Percentiles rank a stretch among this genome's conserved stretches.
phyloP scores from a whole-genome alignment of 345 rosid genomes.

The Hirschfeldia incana region DNA sequence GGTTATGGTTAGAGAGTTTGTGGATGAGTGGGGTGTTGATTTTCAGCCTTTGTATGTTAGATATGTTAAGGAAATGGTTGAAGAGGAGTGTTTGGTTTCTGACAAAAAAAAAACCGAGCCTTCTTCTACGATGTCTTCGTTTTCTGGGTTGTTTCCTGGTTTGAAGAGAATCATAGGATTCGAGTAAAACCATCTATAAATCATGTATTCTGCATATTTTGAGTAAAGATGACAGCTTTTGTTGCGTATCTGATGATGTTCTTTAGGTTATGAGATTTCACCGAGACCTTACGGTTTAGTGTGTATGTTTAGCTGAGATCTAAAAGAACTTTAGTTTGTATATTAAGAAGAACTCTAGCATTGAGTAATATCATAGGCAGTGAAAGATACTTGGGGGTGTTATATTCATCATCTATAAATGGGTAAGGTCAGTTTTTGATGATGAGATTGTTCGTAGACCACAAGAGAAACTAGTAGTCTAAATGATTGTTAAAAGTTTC shows the following conservation, averaged over 20 bases:
- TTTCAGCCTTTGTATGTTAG: constrained; percentile 72
- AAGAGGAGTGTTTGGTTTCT: constrained; percentile 55
- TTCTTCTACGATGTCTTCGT: constrained; percentile 25
- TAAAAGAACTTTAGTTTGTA: background rate
- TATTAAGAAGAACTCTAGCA: background rate
- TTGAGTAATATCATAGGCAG: background rate
- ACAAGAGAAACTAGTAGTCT: background rate
- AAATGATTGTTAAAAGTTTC: background rate
- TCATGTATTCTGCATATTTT: background rate
- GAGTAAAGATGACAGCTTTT: background rate
- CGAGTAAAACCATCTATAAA: constrained; percentile 10
- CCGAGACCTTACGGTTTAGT: background rate
- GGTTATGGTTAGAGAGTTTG: constrained; percentile 55
- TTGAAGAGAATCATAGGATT: constrained; percentile 69
- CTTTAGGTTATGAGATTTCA: background rate
- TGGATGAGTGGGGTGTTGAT: constrained; percentile 57
- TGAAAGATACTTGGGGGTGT: background rate
- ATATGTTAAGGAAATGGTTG: constrained; percentile 70
- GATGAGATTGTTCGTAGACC: background rate
- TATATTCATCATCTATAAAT: background rate
- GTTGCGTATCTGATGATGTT: background rate
- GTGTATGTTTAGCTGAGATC: background rate
- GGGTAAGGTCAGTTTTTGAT: background rate
- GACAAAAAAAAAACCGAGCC: constrained; percentile 24
- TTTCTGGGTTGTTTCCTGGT: constrained; percentile 51